A percentile compares a stretch with the other conserved stretches of the same genome.
These are phyloP conservation scores for Prunella vulgaris DNA, from an alignment of 257 asterid genomes.

Conservation along the genomic window DNA sequence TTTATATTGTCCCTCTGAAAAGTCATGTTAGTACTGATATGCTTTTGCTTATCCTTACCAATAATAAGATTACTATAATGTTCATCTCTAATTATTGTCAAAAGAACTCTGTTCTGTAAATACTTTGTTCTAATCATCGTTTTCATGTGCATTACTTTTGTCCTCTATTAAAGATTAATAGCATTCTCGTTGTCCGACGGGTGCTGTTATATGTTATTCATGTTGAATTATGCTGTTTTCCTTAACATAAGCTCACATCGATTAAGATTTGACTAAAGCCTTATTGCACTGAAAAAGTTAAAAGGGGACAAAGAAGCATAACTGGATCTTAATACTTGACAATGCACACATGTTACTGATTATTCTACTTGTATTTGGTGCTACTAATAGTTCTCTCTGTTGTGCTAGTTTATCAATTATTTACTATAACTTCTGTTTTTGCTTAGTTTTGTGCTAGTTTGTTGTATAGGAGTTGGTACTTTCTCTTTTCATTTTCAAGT, in stretches of 20 bases:
- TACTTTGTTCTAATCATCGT: background rate
- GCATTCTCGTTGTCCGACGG: background rate
- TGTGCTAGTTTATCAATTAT: constrained; percentile 1
- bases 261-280: background rate
- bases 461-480: background rate
- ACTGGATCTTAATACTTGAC: background rate
- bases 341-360: background rate
- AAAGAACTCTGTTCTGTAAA: background rate
- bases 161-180: background rate
- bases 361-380: background rate
- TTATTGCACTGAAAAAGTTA: background rate
- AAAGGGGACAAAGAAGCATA: background rate
- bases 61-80: background rate
- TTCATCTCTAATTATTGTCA: background rate
- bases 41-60: background rate
- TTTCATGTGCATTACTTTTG: background rate
- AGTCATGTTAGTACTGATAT: background rate
- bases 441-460: background rate
- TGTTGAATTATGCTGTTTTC: background rate
- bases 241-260: background rate
- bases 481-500: background rate
- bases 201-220: background rate
- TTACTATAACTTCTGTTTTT: background rate
- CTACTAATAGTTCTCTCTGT: background rate
- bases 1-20: background rate